Percentiles rank a stretch among this genome's conserved stretches.
phyloP scores from a whole-genome alignment of 225 moss, liverwort and hornwort species.

The Physcomitrellopsis africana region DNA sequence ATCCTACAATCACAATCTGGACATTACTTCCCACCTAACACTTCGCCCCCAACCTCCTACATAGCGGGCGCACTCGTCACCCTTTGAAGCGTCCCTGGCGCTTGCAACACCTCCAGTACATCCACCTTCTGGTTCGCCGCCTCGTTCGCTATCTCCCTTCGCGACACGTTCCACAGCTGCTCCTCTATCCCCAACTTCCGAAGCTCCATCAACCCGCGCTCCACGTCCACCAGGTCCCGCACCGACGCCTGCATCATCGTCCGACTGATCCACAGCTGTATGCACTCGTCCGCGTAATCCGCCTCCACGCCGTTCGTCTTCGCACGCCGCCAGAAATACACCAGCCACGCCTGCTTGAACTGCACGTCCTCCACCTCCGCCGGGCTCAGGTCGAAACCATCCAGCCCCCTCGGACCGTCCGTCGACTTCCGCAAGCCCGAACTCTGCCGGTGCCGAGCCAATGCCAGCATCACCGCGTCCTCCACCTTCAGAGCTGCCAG shows the following conservation, averaged over 20 bases:
- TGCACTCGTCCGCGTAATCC: slow-evolving; percentile 83
- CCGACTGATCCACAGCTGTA: slow-evolving; percentile 81
- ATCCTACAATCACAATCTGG: too few relatives aligned
- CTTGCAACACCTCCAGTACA: slow-evolving; percentile 59
- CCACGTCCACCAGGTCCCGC: slow-evolving; percentile 87
- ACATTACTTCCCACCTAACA: too few relatives aligned
- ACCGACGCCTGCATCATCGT: slow-evolving; percentile 84
- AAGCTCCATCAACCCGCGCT: slow-evolving; percentile 86
- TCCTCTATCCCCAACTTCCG: slow-evolving; percentile 92
- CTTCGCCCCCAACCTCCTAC: background rate
- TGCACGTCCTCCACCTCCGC: slow-evolving; percentile 67
- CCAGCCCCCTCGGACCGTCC: slow-evolving; percentile 39
- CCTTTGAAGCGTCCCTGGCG: slow-evolving; percentile 56
- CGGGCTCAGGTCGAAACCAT: slow-evolving; percentile 45
- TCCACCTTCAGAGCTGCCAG: slow-evolving; percentile 75
- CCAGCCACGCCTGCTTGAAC: slow-evolving; percentile 96
- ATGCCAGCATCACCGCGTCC: slow-evolving; percentile 77
- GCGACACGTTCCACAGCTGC: slow-evolving; percentile 96
- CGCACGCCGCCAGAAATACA: slow-evolving; percentile 98
- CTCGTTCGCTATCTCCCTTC: slow-evolving; percentile 81
- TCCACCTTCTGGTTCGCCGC: slow-evolving; percentile 73
- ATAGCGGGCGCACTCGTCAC: slow-evolving; percentile 56
- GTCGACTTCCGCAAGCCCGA: slow-evolving; percentile 40
- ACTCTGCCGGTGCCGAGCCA: slow-evolving; percentile 71
- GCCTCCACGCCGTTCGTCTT: slow-evolving; percentile 87